Evolutionary conservation across 371 early-diverging fungal species (phyloP).

Genomic region (Fennellomyces sp.): DNA sequence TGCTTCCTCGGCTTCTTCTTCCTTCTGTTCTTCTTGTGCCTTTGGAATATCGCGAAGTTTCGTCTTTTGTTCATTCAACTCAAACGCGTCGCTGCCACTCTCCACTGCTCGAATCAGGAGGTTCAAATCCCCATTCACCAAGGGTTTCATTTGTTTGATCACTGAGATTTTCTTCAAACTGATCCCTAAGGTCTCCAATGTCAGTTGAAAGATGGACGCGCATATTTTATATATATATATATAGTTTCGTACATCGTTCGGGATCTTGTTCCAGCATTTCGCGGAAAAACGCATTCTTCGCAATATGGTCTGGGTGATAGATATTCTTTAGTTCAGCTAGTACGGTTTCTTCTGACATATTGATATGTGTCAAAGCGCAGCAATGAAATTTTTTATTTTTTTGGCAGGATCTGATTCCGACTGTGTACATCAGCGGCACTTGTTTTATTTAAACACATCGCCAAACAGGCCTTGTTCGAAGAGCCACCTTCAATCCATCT

Average conservation of each 20-base stretch:
- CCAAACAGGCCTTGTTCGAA: too few relatives aligned
- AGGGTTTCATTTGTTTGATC: slow-evolving; percentile 47
- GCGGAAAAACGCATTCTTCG: slow-evolving; percentile 44
- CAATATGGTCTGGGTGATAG: slow-evolving; percentile 38
- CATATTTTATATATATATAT: too few relatives aligned
- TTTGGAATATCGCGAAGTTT: slow-evolving; percentile 26
- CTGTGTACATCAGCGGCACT: too few relatives aligned
- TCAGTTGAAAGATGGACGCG: not conserved
- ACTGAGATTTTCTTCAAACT: slow-evolving; percentile 37
- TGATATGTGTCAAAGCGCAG: too few relatives aligned
- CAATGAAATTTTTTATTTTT: not conserved
- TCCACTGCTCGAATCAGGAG: slow-evolving; percentile 31
- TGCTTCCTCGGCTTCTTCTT: slow-evolving; percentile 5
- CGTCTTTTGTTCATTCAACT: slow-evolving; percentile 44
- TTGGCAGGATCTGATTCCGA: not conserved
- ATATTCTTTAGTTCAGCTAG: not conserved
- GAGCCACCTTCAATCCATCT: too few relatives aligned
- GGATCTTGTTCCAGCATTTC: slow-evolving; percentile 44
- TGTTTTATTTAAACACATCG: too few relatives aligned
- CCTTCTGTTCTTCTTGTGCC: slow-evolving; percentile 13
- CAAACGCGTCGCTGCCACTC: slow-evolving; percentile 25
- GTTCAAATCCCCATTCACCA: slow-evolving; percentile 35
- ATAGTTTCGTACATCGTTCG: slow-evolving; percentile 49
- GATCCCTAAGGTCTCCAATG: slow-evolving; percentile 33
- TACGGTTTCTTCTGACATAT: slow-evolving; percentile 5